Percentiles rank a stretch among this genome's conserved stretches.
Evolutionary conservation across 2,329 filamentous ascomycete genomes (phyloP).

Genomic region (Penicillium corylophilum): DNA sequence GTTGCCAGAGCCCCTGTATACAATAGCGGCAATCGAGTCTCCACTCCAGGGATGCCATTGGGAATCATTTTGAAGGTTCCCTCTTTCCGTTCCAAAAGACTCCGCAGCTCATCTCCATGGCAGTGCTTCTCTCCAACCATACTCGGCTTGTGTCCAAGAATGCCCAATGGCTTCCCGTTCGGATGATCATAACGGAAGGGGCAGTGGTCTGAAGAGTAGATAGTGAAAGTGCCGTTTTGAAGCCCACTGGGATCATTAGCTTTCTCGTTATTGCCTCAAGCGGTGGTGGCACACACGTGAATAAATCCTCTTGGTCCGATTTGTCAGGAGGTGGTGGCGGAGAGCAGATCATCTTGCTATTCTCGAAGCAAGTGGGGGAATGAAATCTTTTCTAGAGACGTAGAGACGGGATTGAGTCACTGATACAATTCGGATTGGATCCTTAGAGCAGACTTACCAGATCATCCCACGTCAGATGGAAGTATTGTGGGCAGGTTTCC

Average conservation of each 20-base stretch:
- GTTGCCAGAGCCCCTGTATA: conserved; percentile 28
- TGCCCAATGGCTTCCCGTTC: conserved; percentile 4
- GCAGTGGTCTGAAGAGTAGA: conserved; percentile 52
- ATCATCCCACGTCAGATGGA: conserved; percentile 50
- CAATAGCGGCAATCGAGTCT: conserved; percentile 43
- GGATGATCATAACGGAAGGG: conserved; percentile 30
- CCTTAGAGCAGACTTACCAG: neutral
- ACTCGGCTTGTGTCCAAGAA: conserved; percentile 5
- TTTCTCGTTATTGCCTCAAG: neutral
- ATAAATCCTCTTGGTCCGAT: conserved; percentile 9
- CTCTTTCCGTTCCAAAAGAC: conserved; percentile 22
- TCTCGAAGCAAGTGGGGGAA: conserved; percentile 11
- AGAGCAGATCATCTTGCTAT: conserved; percentile 14
- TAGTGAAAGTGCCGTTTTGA: conserved; percentile 55
- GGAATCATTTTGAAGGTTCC: conserved; percentile 45
- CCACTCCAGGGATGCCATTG: conserved; percentile 46
- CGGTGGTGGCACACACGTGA: neutral
- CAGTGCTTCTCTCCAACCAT: conserved; percentile 7
- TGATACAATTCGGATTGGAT: neutral
- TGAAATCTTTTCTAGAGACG: conserved; percentile 10
- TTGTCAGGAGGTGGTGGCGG: conserved; percentile 7
- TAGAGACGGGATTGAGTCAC: neutral
- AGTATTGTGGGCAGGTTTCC: conserved; percentile 60
- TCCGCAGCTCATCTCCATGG: neutral
- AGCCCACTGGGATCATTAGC: conserved; percentile 36